These are phyloP conservation scores for Trametes sanguinea DNA, from an alignment of 768 basidiomycete genomes.

Conservation along the genomic window DNA sequence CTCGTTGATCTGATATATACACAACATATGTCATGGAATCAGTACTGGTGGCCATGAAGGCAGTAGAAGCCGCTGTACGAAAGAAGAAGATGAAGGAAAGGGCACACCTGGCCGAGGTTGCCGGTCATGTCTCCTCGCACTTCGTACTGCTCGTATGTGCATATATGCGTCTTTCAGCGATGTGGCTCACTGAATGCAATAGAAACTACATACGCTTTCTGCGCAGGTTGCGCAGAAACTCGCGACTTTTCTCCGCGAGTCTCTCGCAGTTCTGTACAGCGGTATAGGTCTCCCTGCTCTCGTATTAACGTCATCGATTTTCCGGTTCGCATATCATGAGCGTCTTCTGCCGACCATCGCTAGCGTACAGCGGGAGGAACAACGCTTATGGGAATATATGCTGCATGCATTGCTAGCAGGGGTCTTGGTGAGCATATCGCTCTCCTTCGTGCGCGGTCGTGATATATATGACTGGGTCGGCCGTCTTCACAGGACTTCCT, in stretches of 20 bases:
- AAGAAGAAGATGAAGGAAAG: conserved; percentile 34
- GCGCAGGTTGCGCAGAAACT: conserved; percentile 42
- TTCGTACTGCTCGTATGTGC: conserved; percentile 45
- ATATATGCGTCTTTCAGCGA: not conserved
- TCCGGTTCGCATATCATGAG: conserved; percentile 41
- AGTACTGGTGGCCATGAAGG: conserved; percentile 35
- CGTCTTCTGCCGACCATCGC: conserved; percentile 36
- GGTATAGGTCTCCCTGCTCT: conserved; percentile 42
- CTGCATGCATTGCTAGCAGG: conserved; percentile 54
- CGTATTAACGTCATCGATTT: conserved; percentile 43
- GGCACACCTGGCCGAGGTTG: conserved; percentile 35
- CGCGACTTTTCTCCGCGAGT: conserved; percentile 42
- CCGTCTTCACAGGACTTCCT: conserved; percentile 27
- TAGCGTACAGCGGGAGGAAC: conserved; percentile 25
- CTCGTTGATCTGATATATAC: too few species aligned
- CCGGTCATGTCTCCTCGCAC: conserved; percentile 45
- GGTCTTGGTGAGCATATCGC: conserved; percentile 41
- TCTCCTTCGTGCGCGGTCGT: not conserved
- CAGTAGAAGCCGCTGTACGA: conserved; percentile 35
- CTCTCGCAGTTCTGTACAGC: conserved; percentile 48
- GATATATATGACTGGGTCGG: not conserved
- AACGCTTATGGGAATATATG: conserved; percentile 46
- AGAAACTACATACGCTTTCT: conserved; percentile 45
- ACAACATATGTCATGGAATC: conserved; percentile 2
- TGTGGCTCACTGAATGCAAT: not conserved